Evolutionary conservation across 176 grass and related monocot genomes (phyloP), one percentile per base, ranked within the genome.

Genomic region (Zea luxurians): DNA sequence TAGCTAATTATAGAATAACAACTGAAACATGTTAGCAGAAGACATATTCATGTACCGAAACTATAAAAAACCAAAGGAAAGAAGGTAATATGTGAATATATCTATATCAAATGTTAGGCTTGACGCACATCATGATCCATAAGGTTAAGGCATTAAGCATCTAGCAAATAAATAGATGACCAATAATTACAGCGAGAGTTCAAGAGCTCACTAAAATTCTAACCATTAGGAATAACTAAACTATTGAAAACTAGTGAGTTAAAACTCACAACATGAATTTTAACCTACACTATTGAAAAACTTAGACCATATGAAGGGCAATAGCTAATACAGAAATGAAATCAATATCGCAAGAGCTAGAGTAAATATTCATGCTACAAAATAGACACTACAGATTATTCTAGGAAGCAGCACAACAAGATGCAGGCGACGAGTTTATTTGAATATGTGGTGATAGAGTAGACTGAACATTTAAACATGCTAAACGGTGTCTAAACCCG

Each of bases 161-260:
- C 5, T 48, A 37, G 2, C 58, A 18, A 80, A 52, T 71, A 16
- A 49, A 21, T 20, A 27, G 10, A 62, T 21, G 54, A 61, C 1
- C 13, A 36, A 47, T 12, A 61, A 1, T 16, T 37, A 17, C 8
- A 75, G 21, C 44, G 27, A 61, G 50, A 61, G 50, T 74, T 60
- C 62, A 55, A 65, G 2, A 37, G 47, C 48, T 71, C 20, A 60
- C 48, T 18, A 64, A 0, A 80, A 74, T 13, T 52, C 13, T 8
- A 74, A 74, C 11, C 10, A 60, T 80, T 35, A 79, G 11, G 45
- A 20, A 46, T 46, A 79, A 47, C 35, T 17, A 78, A 64, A 27
- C 27, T 27, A 27, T 27, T 27, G 27, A 64, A 2, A 64, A 74
- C 4, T 0, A 2, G 20, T 45, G 8, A 7, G 43, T 6, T 8